These are phyloP conservation scores for Zasmidium cellare DNA, from an alignment of 2,329 filamentous ascomycete species.

Conservation along the genomic window DNA sequence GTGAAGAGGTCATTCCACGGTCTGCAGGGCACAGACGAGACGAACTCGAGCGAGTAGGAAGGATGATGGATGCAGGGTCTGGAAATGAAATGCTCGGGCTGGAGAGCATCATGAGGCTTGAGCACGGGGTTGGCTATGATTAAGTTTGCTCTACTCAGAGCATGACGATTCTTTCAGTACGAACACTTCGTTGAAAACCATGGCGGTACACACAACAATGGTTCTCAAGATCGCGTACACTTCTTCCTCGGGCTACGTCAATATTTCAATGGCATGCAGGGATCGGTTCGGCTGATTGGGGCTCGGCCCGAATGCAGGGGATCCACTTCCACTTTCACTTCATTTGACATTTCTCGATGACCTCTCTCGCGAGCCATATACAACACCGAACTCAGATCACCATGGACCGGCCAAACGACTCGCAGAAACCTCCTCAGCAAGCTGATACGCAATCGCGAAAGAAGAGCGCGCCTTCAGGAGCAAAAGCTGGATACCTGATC, in stretches of 20 bases:
- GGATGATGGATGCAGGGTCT: background rate
- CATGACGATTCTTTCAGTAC: background rate
- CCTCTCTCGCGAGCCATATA: background rate
- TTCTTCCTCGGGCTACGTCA: background rate
- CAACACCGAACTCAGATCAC: background rate
- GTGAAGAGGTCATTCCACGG: background rate
- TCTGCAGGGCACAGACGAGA: background rate
- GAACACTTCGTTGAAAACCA: background rate
- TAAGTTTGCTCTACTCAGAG: background rate
- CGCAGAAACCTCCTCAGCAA: constrained; percentile 21
- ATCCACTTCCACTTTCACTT: background rate
- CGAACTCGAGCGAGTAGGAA: background rate
- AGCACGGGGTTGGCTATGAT: background rate
- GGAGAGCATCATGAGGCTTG: background rate
- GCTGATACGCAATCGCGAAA: background rate
- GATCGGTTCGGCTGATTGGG: background rate
- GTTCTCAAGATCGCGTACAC: too few relatives aligned
- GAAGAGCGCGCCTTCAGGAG: constrained; percentile 30
- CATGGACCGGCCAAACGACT: constrained; percentile 30
- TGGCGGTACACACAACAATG: too few relatives aligned
- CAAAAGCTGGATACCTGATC: constrained; percentile 64
- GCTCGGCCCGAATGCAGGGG: background rate
- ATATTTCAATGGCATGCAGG: background rate
- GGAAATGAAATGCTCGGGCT: background rate
- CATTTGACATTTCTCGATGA: background rate